Conservation (phyloP, 2,329 filamentous ascomycete species). For the Aspergillus ochraceoroseus region DNA sequence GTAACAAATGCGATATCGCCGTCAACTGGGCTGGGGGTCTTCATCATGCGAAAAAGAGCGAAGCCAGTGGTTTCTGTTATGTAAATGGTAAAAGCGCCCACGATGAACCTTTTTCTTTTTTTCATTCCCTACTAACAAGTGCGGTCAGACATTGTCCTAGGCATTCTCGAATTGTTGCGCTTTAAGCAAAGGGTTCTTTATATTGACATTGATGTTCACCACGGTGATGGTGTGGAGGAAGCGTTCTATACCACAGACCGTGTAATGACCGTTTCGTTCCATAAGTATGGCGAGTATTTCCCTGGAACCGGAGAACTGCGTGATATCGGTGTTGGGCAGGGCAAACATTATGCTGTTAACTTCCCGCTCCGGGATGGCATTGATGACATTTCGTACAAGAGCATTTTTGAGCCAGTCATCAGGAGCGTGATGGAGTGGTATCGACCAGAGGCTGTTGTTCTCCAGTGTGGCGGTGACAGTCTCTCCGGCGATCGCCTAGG, state of each 20-base stretch:
- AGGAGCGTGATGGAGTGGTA: conserved; percentile 66
- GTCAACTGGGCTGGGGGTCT: conserved; percentile 90
- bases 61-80: conserved; percentile 96
- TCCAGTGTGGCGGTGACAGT: conserved; percentile 65
- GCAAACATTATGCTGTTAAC: conserved; percentile 65
- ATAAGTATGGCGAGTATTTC: conserved; percentile 70
- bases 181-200: conserved; percentile 62
- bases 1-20: conserved; percentile 64
- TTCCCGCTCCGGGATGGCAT: conserved; percentile 66
- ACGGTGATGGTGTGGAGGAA: conserved; percentile 65
- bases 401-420: conserved; percentile 64
- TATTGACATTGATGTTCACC: conserved; percentile 64
- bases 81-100: conserved; percentile 69
- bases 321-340: conserved; percentile 62
- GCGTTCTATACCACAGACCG: conserved; percentile 67
- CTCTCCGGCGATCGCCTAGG: conserved; percentile 63
- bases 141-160: conserved; percentile 57
- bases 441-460: conserved; percentile 61
- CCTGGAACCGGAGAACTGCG: conserved; percentile 64
- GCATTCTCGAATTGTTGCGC: conserved; percentile 60
- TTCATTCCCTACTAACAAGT: conserved; percentile 11
- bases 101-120: not conserved
- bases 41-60: conserved; percentile 91
- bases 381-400: conserved; percentile 62
- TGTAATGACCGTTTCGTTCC: conserved; percentile 67